phyloP scores from a whole-genome alignment of 352 stramenopile species.

The Phytophthora megakarya region DNA sequence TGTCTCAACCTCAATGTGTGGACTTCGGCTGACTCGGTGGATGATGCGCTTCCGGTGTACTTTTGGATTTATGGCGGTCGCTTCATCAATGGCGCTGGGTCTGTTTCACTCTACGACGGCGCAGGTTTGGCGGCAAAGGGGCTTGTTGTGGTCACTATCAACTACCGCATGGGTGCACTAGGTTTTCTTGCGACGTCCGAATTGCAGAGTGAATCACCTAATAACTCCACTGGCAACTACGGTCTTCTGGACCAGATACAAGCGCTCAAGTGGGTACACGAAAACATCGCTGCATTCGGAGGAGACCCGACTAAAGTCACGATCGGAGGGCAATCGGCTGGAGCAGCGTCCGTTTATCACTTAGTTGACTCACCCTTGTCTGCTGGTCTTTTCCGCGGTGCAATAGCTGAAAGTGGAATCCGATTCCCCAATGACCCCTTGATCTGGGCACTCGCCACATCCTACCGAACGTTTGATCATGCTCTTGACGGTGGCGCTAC shows the following conservation, averaged over 20 bases:
- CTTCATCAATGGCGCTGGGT: background rate
- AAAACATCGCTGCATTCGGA: slow-evolving; percentile 74
- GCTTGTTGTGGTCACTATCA: background rate
- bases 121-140: background rate
- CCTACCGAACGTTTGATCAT: background rate
- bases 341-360: background rate
- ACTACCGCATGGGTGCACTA: background rate
- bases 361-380: background rate
- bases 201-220: background rate
- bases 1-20: background rate
- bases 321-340: slow-evolving; percentile 22
- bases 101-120: background rate
- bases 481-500: background rate
- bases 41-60: background rate
- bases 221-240: slow-evolving; percentile 21
- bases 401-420: background rate
- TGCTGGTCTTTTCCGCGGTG: background rate
- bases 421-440: background rate
- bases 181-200: background rate
- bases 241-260: slow-evolving; percentile 69
- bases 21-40: background rate
- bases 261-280: slow-evolving; percentile 84
- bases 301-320: slow-evolving; percentile 81
- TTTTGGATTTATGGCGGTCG: background rate
- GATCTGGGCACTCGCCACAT: background rate